These are phyloP conservation scores for Puccinia coronata DNA, from an alignment of 1,284 basidiomycete genomes.

Conservation along the genomic window DNA sequence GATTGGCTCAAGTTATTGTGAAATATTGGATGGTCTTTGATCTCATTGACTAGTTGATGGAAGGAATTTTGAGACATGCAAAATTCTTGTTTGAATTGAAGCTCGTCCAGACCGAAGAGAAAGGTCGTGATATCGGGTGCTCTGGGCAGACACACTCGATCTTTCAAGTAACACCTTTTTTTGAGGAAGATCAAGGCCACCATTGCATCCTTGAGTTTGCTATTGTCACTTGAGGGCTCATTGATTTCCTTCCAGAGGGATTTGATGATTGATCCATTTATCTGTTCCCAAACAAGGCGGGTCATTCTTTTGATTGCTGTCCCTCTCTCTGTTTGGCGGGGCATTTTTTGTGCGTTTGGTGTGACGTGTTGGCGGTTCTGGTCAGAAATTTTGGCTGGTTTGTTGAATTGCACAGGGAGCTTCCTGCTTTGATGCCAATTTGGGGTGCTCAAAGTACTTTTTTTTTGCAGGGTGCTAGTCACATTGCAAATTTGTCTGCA, in stretches of 20 bases:
- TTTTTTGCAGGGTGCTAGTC: background rate
- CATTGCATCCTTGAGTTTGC: background rate
- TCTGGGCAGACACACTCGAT: background rate
- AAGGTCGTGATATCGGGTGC: background rate
- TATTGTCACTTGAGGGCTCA: background rate
- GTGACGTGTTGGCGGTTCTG: background rate
- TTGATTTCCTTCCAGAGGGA: no score
- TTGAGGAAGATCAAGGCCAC: slow-evolving; percentile 1
- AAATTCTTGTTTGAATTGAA: slow-evolving; percentile 8
- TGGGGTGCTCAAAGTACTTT: no score
- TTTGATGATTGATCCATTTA: slow-evolving; percentile 3
- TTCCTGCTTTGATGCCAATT: background rate
- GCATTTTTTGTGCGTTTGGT: background rate
- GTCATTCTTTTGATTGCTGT: slow-evolving; percentile 3
- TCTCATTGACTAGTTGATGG: background rate
- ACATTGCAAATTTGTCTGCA: background rate
- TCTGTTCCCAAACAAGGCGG: background rate
- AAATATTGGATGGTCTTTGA: background rate
- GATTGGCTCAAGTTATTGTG: background rate
- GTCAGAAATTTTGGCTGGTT: background rate
- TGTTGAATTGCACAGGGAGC: no score
- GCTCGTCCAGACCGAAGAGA: background rate
- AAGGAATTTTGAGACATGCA: background rate
- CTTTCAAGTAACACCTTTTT: background rate
- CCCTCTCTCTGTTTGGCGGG: background rate